These are phyloP conservation scores for Chenopodium berlandieri DNA, from an alignment of 148 eudicot genomes.

Conservation along the genomic window DNA sequence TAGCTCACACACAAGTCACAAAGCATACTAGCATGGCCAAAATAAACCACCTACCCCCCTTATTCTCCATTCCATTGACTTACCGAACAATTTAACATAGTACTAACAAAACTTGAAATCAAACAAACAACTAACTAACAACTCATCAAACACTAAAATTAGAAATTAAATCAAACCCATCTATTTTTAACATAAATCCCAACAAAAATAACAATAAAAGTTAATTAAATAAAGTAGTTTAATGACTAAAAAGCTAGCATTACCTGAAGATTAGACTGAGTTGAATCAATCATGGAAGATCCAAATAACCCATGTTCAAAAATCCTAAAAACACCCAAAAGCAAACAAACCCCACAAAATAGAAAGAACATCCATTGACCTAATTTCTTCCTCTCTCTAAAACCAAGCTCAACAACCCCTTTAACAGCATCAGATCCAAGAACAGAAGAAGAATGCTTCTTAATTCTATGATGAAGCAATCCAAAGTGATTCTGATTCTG, in stretches of 20 bases:
- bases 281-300: conserved; percentile 37
- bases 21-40: neutral
- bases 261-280: conserved; percentile 50
- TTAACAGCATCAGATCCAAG: conserved; percentile 30
- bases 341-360: conserved; percentile 74
- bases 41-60: neutral
- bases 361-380: conserved; percentile 76
- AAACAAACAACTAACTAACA: neutral
- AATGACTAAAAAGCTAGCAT: neutral
- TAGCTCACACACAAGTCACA: neutral
- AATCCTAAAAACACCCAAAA: conserved; percentile 68
- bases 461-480: conserved; percentile 39
- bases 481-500: conserved; percentile 28
- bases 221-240: neutral
- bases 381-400: conserved; percentile 51
- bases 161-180: neutral
- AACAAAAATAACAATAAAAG: neutral
- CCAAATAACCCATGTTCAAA: conserved; percentile 66
- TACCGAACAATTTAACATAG: neutral
- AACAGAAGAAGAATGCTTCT: neutral
- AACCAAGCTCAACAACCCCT: conserved; percentile 42
- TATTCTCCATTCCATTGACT: neutral
- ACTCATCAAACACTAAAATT: neutral
- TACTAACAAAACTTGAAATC: neutral
- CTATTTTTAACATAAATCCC: neutral